Conservation (phyloP, 805 yeast species). For the Deakozyma indianensis region DNA sequence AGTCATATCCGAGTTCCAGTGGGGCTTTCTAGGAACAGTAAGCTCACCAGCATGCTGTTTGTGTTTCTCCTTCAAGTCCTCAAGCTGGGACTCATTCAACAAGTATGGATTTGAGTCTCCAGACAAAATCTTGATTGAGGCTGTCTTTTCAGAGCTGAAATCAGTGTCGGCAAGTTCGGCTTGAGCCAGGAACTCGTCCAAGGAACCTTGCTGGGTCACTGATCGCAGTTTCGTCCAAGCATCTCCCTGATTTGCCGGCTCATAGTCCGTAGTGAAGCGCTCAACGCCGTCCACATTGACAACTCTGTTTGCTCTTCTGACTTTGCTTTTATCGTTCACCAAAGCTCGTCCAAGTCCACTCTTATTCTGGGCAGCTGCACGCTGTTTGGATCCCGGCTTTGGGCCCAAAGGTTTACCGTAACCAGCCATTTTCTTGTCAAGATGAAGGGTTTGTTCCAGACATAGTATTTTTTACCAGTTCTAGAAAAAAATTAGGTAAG, state of each 20-base stretch:
- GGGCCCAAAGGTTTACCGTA: conserved; percentile 62
- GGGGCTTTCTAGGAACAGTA: conserved; percentile 87
- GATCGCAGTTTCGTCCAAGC: conserved; percentile 84
- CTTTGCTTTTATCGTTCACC: conserved; percentile 55
- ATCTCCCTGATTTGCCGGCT: conserved; percentile 53
- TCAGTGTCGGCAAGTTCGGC: conserved; percentile 95
- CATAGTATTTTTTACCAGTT: neutral
- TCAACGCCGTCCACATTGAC: conserved; percentile 70
- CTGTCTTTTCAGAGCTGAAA: conserved; percentile 80
- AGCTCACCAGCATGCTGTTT: conserved; percentile 41
- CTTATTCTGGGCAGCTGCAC: conserved; percentile 34
- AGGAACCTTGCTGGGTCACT: conserved; percentile 84
- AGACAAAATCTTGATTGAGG: conserved; percentile 70
- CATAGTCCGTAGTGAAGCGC: conserved; percentile 63
- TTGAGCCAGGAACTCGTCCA: conserved; percentile 88
- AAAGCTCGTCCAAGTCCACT: conserved; percentile 80
- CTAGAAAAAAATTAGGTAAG: neutral
- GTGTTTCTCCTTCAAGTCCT: conserved; percentile 39
- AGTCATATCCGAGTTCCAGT: conserved; percentile 63
- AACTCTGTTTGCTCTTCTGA: conserved; percentile 17
- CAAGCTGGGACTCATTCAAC: conserved; percentile 52
- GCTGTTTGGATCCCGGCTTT: conserved; percentile 74
- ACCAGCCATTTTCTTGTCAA: neutral
- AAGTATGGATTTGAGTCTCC: conserved; percentile 39
- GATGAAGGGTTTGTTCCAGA: too few species aligned